Conservation (phyloP, 2,329 filamentous ascomycete species). For the Mycosphaerella sp. region DNA sequence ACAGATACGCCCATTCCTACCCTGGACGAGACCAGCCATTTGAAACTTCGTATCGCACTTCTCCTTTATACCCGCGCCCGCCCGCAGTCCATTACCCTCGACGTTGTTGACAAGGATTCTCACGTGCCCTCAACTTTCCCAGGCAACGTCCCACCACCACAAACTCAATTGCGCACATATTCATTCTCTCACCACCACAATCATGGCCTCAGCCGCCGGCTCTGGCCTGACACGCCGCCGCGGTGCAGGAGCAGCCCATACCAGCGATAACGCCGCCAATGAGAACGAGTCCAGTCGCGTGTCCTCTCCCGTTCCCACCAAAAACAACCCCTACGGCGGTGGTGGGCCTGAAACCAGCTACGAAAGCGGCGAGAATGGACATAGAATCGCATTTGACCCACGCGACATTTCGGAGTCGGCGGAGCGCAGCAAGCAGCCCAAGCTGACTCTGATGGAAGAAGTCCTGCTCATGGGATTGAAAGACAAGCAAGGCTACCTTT, state of each 20-base stretch:
- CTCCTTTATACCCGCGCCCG: background rate
- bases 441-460: slow-evolving; percentile 98
- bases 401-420: slow-evolving; percentile 95
- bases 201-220: slow-evolving; percentile 63
- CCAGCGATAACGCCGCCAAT: slow-evolving; percentile 54
- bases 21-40: too few species aligned
- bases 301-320: slow-evolving; percentile 57
- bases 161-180: slow-evolving; percentile 9
- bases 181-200: slow-evolving; percentile 8
- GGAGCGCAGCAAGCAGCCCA: slow-evolving; percentile 95
- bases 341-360: slow-evolving; percentile 70
- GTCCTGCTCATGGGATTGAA: slow-evolving; percentile 91
- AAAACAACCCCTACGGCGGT: slow-evolving; percentile 51
- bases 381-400: slow-evolving; percentile 97
- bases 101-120: slow-evolving; percentile 1
- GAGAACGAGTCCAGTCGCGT: slow-evolving; percentile 60
- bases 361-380: slow-evolving; percentile 79
- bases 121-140: slow-evolving; percentile 1
- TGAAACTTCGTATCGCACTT: background rate
- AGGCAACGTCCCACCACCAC: slow-evolving; percentile 3
- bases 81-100: background rate
- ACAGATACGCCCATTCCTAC: too few species aligned
- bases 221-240: slow-evolving; percentile 66
- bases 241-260: slow-evolving; percentile 54
- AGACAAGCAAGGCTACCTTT: slow-evolving; percentile 98